phyloP scores from a whole-genome alignment of 495 filamentous ascomycete species.

The Symbiotaphrina buchneri region DNA sequence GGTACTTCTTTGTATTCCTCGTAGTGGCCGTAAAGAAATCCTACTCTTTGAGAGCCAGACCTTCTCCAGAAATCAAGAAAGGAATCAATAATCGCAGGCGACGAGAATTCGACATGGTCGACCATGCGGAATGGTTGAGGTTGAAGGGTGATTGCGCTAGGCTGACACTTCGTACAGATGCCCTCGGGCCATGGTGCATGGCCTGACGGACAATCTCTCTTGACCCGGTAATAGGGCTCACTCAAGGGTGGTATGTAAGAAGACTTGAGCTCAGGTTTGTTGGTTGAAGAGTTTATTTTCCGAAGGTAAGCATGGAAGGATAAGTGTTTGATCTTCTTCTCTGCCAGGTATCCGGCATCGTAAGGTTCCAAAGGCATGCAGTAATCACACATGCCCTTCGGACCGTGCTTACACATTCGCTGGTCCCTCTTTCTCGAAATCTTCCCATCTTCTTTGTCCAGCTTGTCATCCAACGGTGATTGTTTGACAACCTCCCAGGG shows the following conservation, averaged over 20 bases:
- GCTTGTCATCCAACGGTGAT: slow-evolving; percentile 57
- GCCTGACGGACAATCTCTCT: slow-evolving; percentile 71
- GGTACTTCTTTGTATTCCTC: slow-evolving; percentile 85
- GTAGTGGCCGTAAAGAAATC: slow-evolving; percentile 81
- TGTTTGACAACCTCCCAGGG: slow-evolving; percentile 87
- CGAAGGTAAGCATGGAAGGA: slow-evolving; percentile 89
- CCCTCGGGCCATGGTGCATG: slow-evolving; percentile 88
- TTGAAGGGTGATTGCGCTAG: slow-evolving; percentile 87
- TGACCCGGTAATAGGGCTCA: slow-evolving; percentile 85
- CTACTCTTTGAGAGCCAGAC: slow-evolving; percentile 57
- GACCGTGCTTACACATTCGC: slow-evolving; percentile 88
- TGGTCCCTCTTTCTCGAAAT: slow-evolving; percentile 52
- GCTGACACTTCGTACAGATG: slow-evolving; percentile 98
- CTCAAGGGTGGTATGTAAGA: slow-evolving; percentile 92
- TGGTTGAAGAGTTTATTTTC: slow-evolving; percentile 88
- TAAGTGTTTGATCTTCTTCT: slow-evolving; percentile 96
- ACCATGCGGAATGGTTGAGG: slow-evolving; percentile 94
- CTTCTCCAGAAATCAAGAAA: slow-evolving; percentile 81
- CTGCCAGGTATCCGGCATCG: slow-evolving; percentile 59
- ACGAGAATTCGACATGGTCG: slow-evolving; percentile 91
- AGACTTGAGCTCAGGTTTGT: slow-evolving; percentile 73
- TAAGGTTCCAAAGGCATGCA: slow-evolving; percentile 98
- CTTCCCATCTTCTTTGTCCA: slow-evolving; percentile 87
- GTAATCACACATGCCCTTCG: slow-evolving; percentile 98
- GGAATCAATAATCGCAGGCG: slow-evolving; percentile 57